These are phyloP conservation scores for Steccherinum ochraceum DNA, from an alignment of 768 basidiomycete species.

Conservation along the genomic window DNA sequence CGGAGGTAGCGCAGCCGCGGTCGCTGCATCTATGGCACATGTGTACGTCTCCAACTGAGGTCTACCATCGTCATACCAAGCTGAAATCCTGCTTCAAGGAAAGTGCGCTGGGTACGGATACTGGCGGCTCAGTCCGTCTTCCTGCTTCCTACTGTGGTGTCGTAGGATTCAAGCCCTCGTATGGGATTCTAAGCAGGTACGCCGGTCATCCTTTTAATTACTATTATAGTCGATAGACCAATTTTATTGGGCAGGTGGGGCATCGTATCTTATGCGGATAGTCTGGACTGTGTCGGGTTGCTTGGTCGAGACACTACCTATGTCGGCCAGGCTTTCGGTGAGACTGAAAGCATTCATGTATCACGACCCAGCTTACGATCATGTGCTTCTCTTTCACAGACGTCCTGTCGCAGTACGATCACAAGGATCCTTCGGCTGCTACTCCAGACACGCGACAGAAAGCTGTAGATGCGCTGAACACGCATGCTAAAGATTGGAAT, in stretches of 20 bases:
- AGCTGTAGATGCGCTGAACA: slow-evolving; percentile 17
- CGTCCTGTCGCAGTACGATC: slow-evolving; percentile 42
- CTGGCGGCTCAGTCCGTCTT: slow-evolving; percentile 88
- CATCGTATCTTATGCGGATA: slow-evolving; percentile 89
- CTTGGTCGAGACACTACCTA: slow-evolving; percentile 49
- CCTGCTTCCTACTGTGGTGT: slow-evolving; percentile 94
- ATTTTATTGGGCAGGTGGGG: slow-evolving; percentile 57
- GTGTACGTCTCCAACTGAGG: slow-evolving; percentile 51
- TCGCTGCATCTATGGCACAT: slow-evolving; percentile 76
- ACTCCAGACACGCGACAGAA: slow-evolving; percentile 30
- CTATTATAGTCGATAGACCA: background rate
- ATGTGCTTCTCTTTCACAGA: slow-evolving; percentile 18
- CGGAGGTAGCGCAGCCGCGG: slow-evolving; percentile 92
- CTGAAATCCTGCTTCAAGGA: slow-evolving; percentile 8
- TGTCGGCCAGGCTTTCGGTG: slow-evolving; percentile 59
- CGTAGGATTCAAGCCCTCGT: slow-evolving; percentile 91
- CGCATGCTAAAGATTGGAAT: slow-evolving; percentile 3
- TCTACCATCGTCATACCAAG: background rate
- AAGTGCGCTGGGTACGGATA: slow-evolving; percentile 91
- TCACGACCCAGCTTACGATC: background rate
- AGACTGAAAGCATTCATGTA: slow-evolving; percentile 16
- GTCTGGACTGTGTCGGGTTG: slow-evolving; percentile 90
- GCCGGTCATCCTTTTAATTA: slow-evolving; percentile 12
- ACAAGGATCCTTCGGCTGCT: slow-evolving; percentile 70
- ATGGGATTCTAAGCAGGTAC: slow-evolving; percentile 84